Evolutionary conservation across 2,329 filamentous ascomycete species (phyloP).

Genomic region (Furcasterigmium sp.): DNA sequence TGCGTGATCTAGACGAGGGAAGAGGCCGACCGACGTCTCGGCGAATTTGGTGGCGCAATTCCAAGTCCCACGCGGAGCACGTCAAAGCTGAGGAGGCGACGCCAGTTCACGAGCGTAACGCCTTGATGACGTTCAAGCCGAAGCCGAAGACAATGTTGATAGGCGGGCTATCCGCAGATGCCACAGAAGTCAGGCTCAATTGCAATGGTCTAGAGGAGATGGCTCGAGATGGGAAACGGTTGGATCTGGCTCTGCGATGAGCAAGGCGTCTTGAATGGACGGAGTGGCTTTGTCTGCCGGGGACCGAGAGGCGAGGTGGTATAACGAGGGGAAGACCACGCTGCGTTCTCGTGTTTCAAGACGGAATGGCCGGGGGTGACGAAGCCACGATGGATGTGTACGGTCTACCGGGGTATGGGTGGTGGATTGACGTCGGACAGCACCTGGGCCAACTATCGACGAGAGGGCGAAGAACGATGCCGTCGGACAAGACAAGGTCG

Average conservation of each 20-base stretch:
- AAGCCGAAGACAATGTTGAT: not conserved
- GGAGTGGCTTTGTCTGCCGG: not conserved
- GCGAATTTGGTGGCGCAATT: slow-evolving; percentile 1
- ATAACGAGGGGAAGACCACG: not conserved
- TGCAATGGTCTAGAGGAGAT: not conserved
- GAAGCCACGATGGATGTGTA: not conserved
- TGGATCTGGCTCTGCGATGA: too few species aligned
- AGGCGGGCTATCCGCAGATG: not conserved
- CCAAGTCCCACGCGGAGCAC: not conserved
- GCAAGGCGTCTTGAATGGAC: not conserved
- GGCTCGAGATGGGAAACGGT: too few species aligned
- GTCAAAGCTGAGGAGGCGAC: not conserved
- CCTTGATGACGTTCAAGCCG: not conserved
- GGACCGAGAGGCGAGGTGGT: not conserved
- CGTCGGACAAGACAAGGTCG: too few species aligned
- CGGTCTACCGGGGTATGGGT: not conserved
- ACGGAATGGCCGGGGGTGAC: not conserved
- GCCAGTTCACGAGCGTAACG: not conserved
- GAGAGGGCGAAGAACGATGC: too few species aligned
- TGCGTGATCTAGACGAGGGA: not conserved
- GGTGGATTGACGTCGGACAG: not conserved
- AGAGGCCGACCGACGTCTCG: not conserved
- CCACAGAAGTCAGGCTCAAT: not conserved
- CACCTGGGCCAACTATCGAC: too few species aligned
- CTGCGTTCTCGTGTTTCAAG: not conserved